Evolutionary conservation across 768 basidiomycete genomes (phyloP), one percentile per base, ranked within the genome.

Genomic region (Mycena indigotica): DNA sequence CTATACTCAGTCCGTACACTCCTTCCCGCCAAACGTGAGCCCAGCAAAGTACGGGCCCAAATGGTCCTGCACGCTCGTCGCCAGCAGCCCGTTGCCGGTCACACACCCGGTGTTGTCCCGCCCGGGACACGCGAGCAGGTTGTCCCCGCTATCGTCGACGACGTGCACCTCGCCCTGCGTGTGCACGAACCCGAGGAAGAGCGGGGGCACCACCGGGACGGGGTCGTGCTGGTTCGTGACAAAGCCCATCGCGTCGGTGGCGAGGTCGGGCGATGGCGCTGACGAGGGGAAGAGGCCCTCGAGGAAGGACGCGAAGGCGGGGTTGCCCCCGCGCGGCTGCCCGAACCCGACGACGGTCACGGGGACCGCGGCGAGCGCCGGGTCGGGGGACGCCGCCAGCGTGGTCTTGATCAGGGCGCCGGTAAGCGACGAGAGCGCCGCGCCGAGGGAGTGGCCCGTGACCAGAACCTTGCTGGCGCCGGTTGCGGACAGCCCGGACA

Each of bases 381-480:
- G 41, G 6, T 6, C 23, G 8, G 6, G 8, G 28, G 70, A 70
- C 12, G 72, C 51, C 44, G 70, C 69, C 32, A 81, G 72, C n/a
- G 69, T 57, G 58, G 69, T 65, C 29, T 67, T 70, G 49, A 82
- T 70, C 67, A 77, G 69, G 40, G 76, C 65, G 13, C 75, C 75
- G 60, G 80, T 79, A 58, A 82, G 72, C 26, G 73, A 68, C n/a
- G 79, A 77, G 40, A 82, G 70, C 3, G 80, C 80, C 17, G 77
- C 80, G 29, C 79, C 79, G 30, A 77, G 71, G 32, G 73, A 73
- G 56, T 79, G 78, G 2, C 79, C 78, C 5, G 77, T 73, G 24
- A 77, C 68, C 24, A 73, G 49, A 45, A 80, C 69, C 28, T 75
- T 76, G 46, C 58, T 72, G 12, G 67, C 67, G 8, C 62, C 68